Evolutionary conservation across 2,329 filamentous ascomycete genomes (phyloP), one percentile per base, ranked within the genome.

Genomic region (Aspergillus viridinutans): DNA sequence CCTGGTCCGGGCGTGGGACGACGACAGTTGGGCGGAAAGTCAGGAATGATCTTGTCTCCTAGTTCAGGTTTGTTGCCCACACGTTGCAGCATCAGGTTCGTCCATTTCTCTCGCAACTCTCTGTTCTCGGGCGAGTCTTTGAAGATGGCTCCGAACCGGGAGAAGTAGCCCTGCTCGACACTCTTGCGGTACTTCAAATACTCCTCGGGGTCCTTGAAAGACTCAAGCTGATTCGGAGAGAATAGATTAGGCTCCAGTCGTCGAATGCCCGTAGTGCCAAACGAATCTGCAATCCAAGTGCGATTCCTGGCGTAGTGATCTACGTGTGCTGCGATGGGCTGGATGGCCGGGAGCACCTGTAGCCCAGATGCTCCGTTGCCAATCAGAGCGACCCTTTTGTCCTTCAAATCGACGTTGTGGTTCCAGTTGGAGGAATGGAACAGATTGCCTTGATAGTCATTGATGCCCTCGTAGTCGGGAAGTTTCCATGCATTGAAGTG

Each of bases 281-380:
- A 87, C 0, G 84, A 83, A 1, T 83, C 79, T 0, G 86, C 84
- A 28, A 90, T 84, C 87, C 87, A 90, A 0, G 87, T 89, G 32
- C 77, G 81, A 62, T 82, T 86, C 9, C 87, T 77, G 1, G 81
- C 84, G 61, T 88, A 89, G 69, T 88, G 84, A 60, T 89, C 84
- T 0, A 89, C 74, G 1, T 77, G 81, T 1, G 61, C 61, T 8
- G 71, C 74, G 5, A 74, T 62, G 6, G 70, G 72, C 53, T 78
- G 74, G 45, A 77, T 68, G 1, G 71, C 72, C 0, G 76, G 74
- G 9, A 78, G 64, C 1, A 74, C 70, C 35, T 87, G 85, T 26
- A 87, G 80, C 0, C 84, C 85, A 5, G 80, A 83, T 4, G 84
- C 83, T 2, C 84, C 84, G 53, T 86, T 86, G n/a, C 84, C 84